Percentiles rank a stretch among this genome's conserved stretches.
Conservation (phyloP, 2,329 filamentous ascomycete species). For the Raffaelea albimanens region DNA sequence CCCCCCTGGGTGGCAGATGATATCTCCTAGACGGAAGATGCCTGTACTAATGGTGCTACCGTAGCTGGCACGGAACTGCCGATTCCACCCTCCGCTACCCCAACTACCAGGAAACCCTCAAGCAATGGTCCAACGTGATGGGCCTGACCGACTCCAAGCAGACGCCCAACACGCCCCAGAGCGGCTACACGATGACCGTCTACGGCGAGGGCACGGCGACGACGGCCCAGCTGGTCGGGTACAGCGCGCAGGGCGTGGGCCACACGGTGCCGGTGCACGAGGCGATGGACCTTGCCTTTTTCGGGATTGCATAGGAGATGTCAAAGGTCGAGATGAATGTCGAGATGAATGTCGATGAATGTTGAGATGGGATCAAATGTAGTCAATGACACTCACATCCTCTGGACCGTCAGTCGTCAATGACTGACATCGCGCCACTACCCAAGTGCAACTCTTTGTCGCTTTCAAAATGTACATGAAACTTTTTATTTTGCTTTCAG, state of each 20-base stretch:
- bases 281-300: constrained; percentile 18
- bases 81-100: constrained; percentile 27
- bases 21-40: too few species aligned
- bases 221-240: constrained; percentile 18
- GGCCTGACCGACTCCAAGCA: constrained; percentile 22
- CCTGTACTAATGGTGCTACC: too few species aligned
- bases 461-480: too few species aligned
- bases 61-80: constrained; percentile 24
- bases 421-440: too few species aligned
- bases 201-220: constrained; percentile 21
- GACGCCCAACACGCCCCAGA: constrained; percentile 21
- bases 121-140: constrained; percentile 38
- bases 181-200: constrained; percentile 26
- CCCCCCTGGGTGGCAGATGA: too few species aligned
- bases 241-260: constrained; percentile 19
- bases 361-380: too few species aligned
- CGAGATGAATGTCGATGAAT: too few species aligned
- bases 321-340: too few species aligned
- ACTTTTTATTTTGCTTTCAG: too few species aligned
- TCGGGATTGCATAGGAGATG: constrained; percentile 11
- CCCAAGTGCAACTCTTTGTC: too few species aligned
- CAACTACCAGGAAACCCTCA: constrained; percentile 30
- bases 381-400: too few species aligned
- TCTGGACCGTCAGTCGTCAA: too few species aligned
- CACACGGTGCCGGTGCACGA: constrained; percentile 20